A percentile compares a stretch with the other conserved stretches of the same genome.
phyloP scores from a whole-genome alignment of 495 filamentous ascomycete genomes.

The Hypoxylon subgilvum region DNA sequence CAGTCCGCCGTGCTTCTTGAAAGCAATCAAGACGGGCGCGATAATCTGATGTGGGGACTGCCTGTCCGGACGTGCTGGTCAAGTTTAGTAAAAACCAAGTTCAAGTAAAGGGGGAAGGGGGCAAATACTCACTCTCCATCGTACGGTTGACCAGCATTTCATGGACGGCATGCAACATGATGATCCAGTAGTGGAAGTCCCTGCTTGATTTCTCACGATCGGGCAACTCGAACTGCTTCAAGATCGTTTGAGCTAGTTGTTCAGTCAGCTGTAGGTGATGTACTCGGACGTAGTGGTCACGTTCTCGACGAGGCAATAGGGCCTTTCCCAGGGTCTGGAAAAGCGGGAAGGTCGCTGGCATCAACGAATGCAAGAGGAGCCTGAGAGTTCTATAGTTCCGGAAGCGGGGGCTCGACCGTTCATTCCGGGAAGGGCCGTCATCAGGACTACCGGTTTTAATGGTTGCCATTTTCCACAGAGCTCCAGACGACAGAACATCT shows the following conservation, averaged over 20 bases:
- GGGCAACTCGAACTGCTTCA: conserved; percentile 64
- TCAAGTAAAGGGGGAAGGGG: background rate
- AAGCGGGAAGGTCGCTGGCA: conserved; percentile 74
- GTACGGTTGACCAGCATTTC: conserved; percentile 63
- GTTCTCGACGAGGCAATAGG: conserved; percentile 71
- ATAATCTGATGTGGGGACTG: conserved; percentile 61
- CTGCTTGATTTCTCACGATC: conserved; percentile 40
- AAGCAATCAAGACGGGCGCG: conserved; percentile 80
- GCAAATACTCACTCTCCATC: conserved; percentile 67
- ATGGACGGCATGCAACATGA: conserved; percentile 75
- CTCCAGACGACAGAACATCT: conserved; percentile 24
- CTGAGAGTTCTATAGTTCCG: conserved; percentile 79
- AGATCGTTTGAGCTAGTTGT: conserved; percentile 71
- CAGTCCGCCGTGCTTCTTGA: conserved; percentile 81
- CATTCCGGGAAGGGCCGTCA: conserved; percentile 42
- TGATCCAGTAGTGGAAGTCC: conserved; percentile 77
- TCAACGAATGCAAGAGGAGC: conserved; percentile 75
- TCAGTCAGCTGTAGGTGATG: conserved; percentile 77
- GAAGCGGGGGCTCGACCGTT: conserved; percentile 57
- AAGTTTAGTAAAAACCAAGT: conserved; percentile 20
- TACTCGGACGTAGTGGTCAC: conserved; percentile 67
- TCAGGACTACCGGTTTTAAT: conserved; percentile 4
- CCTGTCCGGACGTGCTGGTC: conserved; percentile 34
- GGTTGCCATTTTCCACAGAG: conserved; percentile 34
- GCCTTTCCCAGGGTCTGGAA: conserved; percentile 81